These are phyloP conservation scores for Tolypocladium guangdongense DNA, from an alignment of 2,329 filamentous ascomycete species.

Conservation along the genomic window DNA sequence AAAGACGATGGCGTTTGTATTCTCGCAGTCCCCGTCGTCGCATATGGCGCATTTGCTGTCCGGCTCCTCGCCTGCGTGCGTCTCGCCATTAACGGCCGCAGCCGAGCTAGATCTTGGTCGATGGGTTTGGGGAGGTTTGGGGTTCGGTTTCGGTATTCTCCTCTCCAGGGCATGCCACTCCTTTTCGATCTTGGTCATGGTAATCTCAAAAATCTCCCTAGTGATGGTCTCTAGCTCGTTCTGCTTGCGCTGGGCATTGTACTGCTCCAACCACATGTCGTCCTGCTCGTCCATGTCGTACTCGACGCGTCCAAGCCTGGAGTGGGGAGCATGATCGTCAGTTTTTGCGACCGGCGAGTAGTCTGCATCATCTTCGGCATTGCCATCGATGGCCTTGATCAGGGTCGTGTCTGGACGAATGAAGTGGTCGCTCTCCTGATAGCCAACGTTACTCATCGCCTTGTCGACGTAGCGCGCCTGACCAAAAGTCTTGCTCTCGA, in stretches of 20 bases:
- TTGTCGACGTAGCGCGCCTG: constrained; percentile 90
- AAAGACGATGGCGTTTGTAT: constrained; percentile 97
- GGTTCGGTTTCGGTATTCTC: constrained; percentile 91
- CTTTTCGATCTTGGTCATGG: constrained; percentile 97
- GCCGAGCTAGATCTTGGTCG: constrained; percentile 87
- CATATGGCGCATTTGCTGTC: constrained; percentile 97
- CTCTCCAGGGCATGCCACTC: constrained; percentile 97
- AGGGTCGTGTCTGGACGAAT: constrained; percentile 64
- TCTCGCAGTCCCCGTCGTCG: constrained; percentile 98
- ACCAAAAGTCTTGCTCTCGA: constrained; percentile 76
- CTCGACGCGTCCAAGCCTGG: constrained; percentile 69
- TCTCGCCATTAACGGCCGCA: constrained; percentile 89
- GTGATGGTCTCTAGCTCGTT: constrained; percentile 74
- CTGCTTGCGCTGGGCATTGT: constrained; percentile 67
- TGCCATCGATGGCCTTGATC: constrained; percentile 50
- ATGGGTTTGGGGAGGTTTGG: constrained; percentile 90
- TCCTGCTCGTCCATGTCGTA: constrained; percentile 99
- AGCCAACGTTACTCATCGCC: constrained; percentile 90
- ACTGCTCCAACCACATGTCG: constrained; percentile 83
- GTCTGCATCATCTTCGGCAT: constrained; percentile 49
- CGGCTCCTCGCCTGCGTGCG: constrained; percentile 73
- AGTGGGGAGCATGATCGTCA: constrained; percentile 20
- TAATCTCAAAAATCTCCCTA: constrained; percentile 91
- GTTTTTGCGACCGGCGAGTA: constrained; percentile 19
- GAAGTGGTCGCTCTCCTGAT: constrained; percentile 89